Percentiles rank a stretch among this genome's conserved stretches.
Conservation (phyloP, 108 stramenopile genomes). For the Stephanodiscus triporus region DNA sequence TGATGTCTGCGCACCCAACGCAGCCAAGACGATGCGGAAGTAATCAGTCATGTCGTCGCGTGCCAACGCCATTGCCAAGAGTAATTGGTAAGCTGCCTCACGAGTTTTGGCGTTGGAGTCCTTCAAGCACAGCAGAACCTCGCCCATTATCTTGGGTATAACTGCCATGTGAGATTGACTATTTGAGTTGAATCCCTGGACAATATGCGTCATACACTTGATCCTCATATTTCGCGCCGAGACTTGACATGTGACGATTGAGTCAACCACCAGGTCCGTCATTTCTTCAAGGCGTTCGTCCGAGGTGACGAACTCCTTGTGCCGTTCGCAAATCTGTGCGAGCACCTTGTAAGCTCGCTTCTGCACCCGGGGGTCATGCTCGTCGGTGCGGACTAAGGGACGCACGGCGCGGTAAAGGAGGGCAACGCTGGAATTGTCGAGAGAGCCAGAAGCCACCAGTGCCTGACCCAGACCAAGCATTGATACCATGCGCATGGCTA, state of each 20-base stretch:
- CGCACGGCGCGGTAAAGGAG: constrained; percentile 76
- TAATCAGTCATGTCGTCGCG: constrained; percentile 59
- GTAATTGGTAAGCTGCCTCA: constrained; percentile 81
- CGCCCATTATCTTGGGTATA: constrained; percentile 67
- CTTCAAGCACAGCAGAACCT: constrained; percentile 91
- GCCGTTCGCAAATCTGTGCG: constrained; percentile 65
- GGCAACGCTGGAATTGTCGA: constrained; percentile 63
- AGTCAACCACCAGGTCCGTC: constrained; percentile 65
- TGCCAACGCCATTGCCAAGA: constrained; percentile 68
- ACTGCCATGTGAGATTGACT: constrained; percentile 56
- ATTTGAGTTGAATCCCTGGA: constrained; percentile 54
- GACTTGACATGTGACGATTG: constrained; percentile 75
- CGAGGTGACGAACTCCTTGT: constrained; percentile 58
- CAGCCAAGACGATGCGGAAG: constrained; percentile 76
- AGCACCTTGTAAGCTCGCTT: constrained; percentile 80
- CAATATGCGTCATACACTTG: constrained; percentile 71
- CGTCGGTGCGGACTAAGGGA: constrained; percentile 76
- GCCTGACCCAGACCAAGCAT: constrained; percentile 72
- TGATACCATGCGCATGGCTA: constrained; percentile 59
- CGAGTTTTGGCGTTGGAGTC: constrained; percentile 93
- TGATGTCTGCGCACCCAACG: constrained; percentile 81
- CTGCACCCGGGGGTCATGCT: constrained; percentile 66
- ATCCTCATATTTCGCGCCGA: constrained; percentile 79
- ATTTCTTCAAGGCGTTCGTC: constrained; percentile 61
- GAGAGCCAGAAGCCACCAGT: constrained; percentile 66